These are phyloP conservation scores for Mycena leptocephala DNA, from an alignment of 768 basidiomycete species.

Conservation along the genomic window DNA sequence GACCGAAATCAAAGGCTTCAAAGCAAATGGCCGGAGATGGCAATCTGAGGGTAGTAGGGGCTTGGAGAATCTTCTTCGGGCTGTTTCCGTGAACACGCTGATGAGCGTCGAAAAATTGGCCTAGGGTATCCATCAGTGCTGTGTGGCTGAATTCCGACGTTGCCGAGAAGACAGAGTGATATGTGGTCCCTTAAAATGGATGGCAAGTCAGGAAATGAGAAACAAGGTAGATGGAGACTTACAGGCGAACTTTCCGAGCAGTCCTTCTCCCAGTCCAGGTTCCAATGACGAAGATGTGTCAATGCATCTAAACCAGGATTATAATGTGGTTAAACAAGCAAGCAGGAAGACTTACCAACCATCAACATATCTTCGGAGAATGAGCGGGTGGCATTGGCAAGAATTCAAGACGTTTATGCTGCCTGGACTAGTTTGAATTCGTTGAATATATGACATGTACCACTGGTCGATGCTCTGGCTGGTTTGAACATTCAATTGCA, in stretches of 20 bases:
- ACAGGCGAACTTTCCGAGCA: slow-evolving; percentile 29
- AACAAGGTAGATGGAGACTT: not conserved
- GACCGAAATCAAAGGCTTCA: not conserved
- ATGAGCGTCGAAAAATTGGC: not conserved
- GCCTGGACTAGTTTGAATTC: too few species aligned
- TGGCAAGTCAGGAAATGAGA: not conserved
- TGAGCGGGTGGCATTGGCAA: slow-evolving; percentile 1
- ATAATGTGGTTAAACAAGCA: not conserved
- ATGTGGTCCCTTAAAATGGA: not conserved
- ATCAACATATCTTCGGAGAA: slow-evolving; percentile 1
- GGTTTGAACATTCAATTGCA: too few species aligned
- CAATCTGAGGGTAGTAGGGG: not conserved
- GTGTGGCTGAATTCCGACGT: too few species aligned
- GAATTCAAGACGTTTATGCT: not conserved
- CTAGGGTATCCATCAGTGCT: not conserved
- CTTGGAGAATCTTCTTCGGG: not conserved
- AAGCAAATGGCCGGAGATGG: slow-evolving; percentile 1
- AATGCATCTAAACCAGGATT: not conserved
- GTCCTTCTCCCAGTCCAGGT: slow-evolving; percentile 18
- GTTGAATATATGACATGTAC: too few species aligned
- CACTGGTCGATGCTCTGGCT: too few species aligned
- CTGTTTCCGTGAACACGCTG: not conserved
- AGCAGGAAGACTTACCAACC: not conserved
- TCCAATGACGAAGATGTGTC: slow-evolving; percentile 7
- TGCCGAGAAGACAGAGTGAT: not conserved